A percentile compares a stretch with the other conserved stretches of the same genome.
phyloP scores from a whole-genome alignment of 2,329 filamentous ascomycete genomes.

The Endothia cerciana region DNA sequence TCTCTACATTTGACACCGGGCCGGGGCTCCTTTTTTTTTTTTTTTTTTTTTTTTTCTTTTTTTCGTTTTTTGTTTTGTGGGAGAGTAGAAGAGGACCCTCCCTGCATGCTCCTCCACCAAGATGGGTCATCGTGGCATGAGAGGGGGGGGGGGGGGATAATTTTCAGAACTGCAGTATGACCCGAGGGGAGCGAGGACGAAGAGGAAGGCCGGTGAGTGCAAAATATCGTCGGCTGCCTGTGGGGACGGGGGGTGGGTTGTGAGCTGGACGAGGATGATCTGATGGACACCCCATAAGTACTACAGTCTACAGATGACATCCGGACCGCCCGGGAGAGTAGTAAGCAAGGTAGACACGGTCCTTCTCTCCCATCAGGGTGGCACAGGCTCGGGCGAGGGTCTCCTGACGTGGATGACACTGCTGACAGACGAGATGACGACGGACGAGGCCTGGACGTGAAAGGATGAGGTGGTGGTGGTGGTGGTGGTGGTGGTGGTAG shows the following conservation, averaged over 20 bases:
- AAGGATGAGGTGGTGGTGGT: too few species aligned
- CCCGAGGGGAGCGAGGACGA: neutral
- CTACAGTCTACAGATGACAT: neutral
- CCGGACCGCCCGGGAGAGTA: neutral
- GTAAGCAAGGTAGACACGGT: neutral
- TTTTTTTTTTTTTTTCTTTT: neutral
- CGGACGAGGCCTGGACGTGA: too few species aligned
- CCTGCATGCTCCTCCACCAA: neutral
- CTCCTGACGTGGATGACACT: neutral
- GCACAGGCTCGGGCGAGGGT: neutral
- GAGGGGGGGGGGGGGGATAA: neutral
- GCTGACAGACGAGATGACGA: too few species aligned
- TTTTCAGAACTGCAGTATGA: neutral
- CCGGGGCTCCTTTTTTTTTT: neutral
- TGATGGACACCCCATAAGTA: neutral
- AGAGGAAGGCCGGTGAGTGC: neutral
- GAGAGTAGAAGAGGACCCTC: neutral
- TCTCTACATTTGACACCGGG: neutral
- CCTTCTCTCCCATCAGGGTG: too few species aligned
- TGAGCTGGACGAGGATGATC: neutral
- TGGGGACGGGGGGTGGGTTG: neutral
- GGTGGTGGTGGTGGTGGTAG: too few species aligned
- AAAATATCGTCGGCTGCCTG: neutral
- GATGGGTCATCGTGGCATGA: too few species aligned
- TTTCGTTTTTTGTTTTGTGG: neutral